Evolutionary conservation across 169 alveolate genomes (phyloP).

Genomic region (Eimeria praecox): DNA sequence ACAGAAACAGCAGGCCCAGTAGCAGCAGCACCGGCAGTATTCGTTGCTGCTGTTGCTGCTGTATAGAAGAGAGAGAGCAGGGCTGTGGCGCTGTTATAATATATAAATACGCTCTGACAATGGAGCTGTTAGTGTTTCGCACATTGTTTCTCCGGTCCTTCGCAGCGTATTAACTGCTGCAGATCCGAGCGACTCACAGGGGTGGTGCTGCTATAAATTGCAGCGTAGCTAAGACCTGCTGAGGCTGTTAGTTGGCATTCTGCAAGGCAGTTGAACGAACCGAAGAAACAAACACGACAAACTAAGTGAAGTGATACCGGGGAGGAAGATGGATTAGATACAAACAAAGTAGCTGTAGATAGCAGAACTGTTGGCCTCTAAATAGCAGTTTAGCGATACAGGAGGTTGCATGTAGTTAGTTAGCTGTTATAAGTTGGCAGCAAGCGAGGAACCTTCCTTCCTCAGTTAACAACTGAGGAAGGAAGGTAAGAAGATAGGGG

Average conservation of each 20-base stretch:
- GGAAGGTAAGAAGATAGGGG: too few species aligned
- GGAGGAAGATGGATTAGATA: too few species aligned
- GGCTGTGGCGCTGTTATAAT: background rate
- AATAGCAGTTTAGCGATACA: too few species aligned
- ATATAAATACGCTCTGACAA: background rate
- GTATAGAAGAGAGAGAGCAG: background rate
- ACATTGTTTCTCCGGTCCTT: background rate
- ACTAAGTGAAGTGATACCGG: background rate
- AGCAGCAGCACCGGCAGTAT: slow-evolving; percentile 1
- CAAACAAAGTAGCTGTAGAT: background rate
- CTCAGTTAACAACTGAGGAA: too few species aligned
- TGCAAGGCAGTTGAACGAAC: background rate
- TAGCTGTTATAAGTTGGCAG: too few species aligned
- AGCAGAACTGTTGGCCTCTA: too few species aligned
- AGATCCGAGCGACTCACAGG: background rate
- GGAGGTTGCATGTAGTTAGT: too few species aligned
- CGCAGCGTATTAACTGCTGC: background rate
- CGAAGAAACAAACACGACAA: background rate
- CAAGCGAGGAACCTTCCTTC: too few species aligned
- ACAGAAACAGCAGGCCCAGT: background rate
- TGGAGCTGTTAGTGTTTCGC: background rate
- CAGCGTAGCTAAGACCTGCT: background rate
- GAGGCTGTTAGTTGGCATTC: background rate
- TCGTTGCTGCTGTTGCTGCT: background rate
- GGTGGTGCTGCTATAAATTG: too few species aligned